Percentiles rank a stretch among this genome's conserved stretches.
Evolutionary conservation across 2,329 filamentous ascomycete genomes (phyloP).

Genomic region (Monilinia polystroma): DNA sequence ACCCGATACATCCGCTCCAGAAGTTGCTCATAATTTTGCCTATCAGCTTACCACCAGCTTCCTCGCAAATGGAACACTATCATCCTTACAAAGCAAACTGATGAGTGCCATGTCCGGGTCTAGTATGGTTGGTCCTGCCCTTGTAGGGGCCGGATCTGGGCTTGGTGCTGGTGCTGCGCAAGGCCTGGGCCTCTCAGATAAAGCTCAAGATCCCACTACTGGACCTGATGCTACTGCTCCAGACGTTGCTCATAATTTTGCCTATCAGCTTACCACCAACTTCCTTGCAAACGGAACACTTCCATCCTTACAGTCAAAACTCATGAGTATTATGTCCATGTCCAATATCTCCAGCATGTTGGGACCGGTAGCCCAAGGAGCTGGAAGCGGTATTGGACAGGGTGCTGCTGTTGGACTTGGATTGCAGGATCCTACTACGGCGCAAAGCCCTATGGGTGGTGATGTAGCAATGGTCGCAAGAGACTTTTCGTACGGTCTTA

Average conservation of each 20-base stretch:
- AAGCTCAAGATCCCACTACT: not conserved
- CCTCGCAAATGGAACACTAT: slow-evolving; percentile 15
- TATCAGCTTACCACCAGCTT: slow-evolving; percentile 17
- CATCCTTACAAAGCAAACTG: not conserved
- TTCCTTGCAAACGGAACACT: slow-evolving; percentile 20
- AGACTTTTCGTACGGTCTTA: slow-evolving; percentile 17
- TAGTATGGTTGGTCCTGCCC: slow-evolving; percentile 11
- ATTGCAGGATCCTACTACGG: slow-evolving; percentile 9
- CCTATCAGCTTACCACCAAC: slow-evolving; percentile 12
- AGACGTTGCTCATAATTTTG: slow-evolving; percentile 18
- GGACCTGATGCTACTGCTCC: not conserved
- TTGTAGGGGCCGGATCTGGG: slow-evolving; percentile 13
- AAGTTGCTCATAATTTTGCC: slow-evolving; percentile 19
- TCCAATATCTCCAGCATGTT: slow-evolving; percentile 5
- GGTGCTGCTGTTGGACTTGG: slow-evolving; percentile 18
- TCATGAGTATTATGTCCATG: slow-evolving; percentile 12
- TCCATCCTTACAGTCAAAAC: not conserved
- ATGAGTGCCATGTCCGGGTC: slow-evolving; percentile 12
- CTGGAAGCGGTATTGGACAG: slow-evolving; percentile 19
- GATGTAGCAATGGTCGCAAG: slow-evolving; percentile 7
- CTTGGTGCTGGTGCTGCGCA: slow-evolving; percentile 17
- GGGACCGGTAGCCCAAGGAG: slow-evolving; percentile 13
- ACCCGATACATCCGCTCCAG: not conserved
- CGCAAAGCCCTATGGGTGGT: slow-evolving; percentile 17
- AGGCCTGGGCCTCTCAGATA: slow-evolving; percentile 5